A percentile compares a stretch with the other conserved stretches of the same genome.
Conservation (phyloP, 129 eudicot genomes). For the Tagetes erecta region DNA sequence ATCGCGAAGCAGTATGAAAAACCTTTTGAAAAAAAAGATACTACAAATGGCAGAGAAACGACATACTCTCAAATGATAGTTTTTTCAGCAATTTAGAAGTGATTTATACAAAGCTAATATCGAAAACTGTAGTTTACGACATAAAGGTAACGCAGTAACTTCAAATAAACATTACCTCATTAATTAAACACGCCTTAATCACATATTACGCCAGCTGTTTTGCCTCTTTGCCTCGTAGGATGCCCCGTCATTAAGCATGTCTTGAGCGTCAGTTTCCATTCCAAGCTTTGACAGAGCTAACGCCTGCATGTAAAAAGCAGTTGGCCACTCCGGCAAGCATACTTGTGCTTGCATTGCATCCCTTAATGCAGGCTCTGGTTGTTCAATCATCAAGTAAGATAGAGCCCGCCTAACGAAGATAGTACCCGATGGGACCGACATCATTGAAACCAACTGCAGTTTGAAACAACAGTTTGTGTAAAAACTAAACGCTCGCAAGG, state of each 20-base stretch:
- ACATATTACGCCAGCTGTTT: slow-evolving; percentile 72
- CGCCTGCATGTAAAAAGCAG: slow-evolving; percentile 94
- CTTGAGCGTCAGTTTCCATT: slow-evolving; percentile 98
- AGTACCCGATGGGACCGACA: slow-evolving; percentile 94
- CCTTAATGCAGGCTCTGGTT: slow-evolving; percentile 86
- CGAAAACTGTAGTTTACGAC: slow-evolving; percentile 36
- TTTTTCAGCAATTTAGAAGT: slow-evolving; percentile 20
- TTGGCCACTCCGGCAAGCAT: slow-evolving; percentile 95
- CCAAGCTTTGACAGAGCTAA: slow-evolving; percentile 95
- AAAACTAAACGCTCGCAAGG: background rate
- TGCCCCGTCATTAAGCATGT: slow-evolving; percentile 93
- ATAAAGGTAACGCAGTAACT: slow-evolving; percentile 22
- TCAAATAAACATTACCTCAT: slow-evolving; percentile 36
- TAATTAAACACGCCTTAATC: slow-evolving; percentile 22
- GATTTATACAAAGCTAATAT: slow-evolving; percentile 44
- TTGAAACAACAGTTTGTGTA: slow-evolving; percentile 4
- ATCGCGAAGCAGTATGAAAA: background rate
- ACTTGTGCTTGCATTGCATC: slow-evolving; percentile 99
- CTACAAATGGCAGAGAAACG: slow-evolving; percentile 20
- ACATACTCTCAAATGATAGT: slow-evolving; percentile 27
- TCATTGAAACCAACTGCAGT: slow-evolving; percentile 80
- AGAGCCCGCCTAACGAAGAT: slow-evolving; percentile 87
- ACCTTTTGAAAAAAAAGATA: background rate
- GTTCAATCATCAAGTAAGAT: slow-evolving; percentile 80
- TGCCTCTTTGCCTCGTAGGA: slow-evolving; percentile 83